phyloP scores from a whole-genome alignment of 495 filamentous ascomycete species.

The Lepraria neglecta region DNA sequence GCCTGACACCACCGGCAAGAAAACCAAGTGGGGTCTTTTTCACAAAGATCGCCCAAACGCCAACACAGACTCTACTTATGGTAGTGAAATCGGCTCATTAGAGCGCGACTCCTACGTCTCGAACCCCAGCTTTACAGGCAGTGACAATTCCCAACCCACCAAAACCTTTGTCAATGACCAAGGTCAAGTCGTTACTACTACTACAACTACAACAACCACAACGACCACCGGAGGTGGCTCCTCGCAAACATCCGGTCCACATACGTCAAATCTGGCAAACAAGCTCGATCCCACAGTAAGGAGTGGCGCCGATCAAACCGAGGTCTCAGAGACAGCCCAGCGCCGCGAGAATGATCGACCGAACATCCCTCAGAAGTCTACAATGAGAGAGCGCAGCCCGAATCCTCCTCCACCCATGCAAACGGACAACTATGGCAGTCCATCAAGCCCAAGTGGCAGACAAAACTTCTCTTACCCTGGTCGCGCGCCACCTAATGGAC shows the following conservation, averaged over 20 bases:
- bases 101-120: slow-evolving; percentile 18
- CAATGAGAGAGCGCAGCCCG: slow-evolving; percentile 22
- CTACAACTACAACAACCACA: slow-evolving; percentile 28
- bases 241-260: slow-evolving; percentile 17
- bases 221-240: slow-evolving; percentile 19
- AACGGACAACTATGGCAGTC: not conserved
- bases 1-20: slow-evolving; percentile 18
- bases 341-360: slow-evolving; percentile 15
- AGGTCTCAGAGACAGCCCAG: slow-evolving; percentile 12
- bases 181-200: slow-evolving; percentile 27
- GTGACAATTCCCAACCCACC: slow-evolving; percentile 19
- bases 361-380: slow-evolving; percentile 16
- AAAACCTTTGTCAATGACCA: slow-evolving; percentile 22
- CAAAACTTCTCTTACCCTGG: slow-evolving; percentile 27
- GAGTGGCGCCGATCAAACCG: slow-evolving; percentile 15
- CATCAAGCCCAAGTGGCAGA: slow-evolving; percentile 17
- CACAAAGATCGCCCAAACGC: slow-evolving; percentile 23
- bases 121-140: slow-evolving; percentile 16
- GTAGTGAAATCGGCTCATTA: slow-evolving; percentile 19
- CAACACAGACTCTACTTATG: slow-evolving; percentile 26
- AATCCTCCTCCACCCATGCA: slow-evolving; percentile 17
- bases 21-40: slow-evolving; percentile 17
- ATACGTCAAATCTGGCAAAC: slow-evolving; percentile 17
- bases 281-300: slow-evolving; percentile 20
- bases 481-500: slow-evolving; percentile 15